Base-by-base conservation (phyloP, 106 monocot species). In the Dendrobium huoshanense region DNA sequence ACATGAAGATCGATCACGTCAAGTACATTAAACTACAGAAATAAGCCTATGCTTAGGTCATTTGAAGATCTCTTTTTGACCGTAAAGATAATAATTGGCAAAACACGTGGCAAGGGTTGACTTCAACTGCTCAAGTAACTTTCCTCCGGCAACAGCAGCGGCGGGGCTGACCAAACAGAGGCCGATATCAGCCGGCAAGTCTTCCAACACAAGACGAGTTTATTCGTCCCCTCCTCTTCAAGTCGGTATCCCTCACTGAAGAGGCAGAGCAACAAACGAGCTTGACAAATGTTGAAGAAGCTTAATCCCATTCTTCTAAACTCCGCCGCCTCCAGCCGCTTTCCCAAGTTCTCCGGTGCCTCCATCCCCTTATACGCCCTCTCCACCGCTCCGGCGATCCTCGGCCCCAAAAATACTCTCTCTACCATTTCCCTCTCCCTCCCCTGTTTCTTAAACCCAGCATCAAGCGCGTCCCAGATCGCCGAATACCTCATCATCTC, bases 171-270 rank as follows among this genome's bases (percentile, higher is more conserved):
- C 88, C 88, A 88, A 20, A 88, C 80, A 4, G 88, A 88, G 44
- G 88, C 80, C 0, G 88, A 82, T 31, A 83, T 17, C 3, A 88
- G 83, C 29, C 88, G 77, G n/a, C 80, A 75, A 5, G 80, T 75
- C 59, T 88, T 88, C 88, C 88, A 88, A 4, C 55, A 48, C 7
- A 88, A 77, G 19, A 85, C 80, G 13, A 88, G 72, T 74, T 85
- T 85, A 79, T 88, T 88, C 6, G 44, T 3, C 18, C 58, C 85
- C 16, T 48, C 78, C 67, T 85, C 85, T 42, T 85, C 85, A 18
- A 88, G 77, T 17, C 47, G 67, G 61, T 80, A 85, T 9, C 88
- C 88, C 17, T 88, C 88, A 22, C 85, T 80, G 77, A 88, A 88
- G 10, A 88, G 65, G 6, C 88, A 82, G 43, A 88, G 67, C 67